Evolutionary conservation across 176 grass and related monocot genomes (phyloP).

Genomic region (Zoysia pacifica): DNA sequence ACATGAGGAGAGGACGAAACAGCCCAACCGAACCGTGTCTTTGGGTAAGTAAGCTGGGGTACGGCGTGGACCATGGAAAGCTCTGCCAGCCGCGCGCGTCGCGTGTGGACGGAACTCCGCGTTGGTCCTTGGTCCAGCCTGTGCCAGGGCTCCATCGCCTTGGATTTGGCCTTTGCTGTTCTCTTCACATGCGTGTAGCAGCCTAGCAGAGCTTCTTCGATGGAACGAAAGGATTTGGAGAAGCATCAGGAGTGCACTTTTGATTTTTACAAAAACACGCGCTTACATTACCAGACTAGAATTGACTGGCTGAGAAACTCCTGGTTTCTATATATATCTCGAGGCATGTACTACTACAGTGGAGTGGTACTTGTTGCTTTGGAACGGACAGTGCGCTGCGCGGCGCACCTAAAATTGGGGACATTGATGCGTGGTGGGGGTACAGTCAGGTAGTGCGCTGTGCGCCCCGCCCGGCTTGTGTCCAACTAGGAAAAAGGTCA

Average conservation of each 20-base stretch:
- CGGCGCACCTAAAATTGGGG: slow-evolving; percentile 8
- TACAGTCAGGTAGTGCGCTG: background rate
- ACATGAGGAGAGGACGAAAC: background rate
- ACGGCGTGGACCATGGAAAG: background rate
- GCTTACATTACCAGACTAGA: too few relatives aligned
- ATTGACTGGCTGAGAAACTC: background rate
- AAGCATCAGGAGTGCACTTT: background rate
- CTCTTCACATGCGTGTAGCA: background rate
- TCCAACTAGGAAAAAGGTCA: slow-evolving; percentile 14
- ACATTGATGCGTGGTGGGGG: slow-evolving; percentile 24
- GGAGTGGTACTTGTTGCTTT: background rate
- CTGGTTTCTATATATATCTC: background rate
- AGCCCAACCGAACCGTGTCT: background rate
- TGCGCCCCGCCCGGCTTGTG: background rate
- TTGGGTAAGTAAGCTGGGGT: too few relatives aligned
- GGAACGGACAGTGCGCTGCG: slow-evolving; percentile 6
- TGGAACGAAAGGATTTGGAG: background rate
- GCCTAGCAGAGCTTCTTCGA: too few relatives aligned
- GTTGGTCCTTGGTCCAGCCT: background rate
- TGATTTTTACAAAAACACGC: background rate
- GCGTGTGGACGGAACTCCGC: background rate
- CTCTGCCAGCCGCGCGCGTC: background rate
- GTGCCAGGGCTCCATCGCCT: background rate
- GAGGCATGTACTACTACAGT: background rate
- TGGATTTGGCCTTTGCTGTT: background rate